phyloP scores from a whole-genome alignment of 352 stramenopile genomes.

The Globisporangium middletonii region DNA sequence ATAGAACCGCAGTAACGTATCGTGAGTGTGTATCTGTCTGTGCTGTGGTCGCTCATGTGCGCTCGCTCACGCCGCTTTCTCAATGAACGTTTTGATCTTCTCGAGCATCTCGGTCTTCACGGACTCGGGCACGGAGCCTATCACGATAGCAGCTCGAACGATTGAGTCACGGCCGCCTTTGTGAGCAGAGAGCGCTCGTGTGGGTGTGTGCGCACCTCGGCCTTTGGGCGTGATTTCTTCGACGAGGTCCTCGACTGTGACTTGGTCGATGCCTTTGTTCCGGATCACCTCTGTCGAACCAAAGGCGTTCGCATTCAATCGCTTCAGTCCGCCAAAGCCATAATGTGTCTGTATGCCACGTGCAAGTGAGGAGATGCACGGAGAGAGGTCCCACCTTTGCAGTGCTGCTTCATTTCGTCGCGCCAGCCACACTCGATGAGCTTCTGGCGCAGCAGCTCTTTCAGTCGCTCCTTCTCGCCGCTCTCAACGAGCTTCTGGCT shows the following conservation, averaged over 20 bases:
- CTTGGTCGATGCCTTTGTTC: constrained; percentile 92
- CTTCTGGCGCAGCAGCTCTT: constrained; percentile 82
- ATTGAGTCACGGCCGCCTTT: not conserved
- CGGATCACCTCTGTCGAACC: constrained; percentile 83
- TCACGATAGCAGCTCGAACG: too few relatives aligned
- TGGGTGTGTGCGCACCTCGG: constrained; percentile 30
- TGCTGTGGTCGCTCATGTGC: not conserved
- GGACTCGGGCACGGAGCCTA: constrained; percentile 76
- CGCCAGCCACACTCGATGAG: constrained; percentile 90
- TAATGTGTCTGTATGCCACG: not conserved
- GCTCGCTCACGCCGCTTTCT: constrained; percentile 25
- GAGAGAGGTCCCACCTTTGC: constrained; percentile 49
- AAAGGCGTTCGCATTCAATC: not conserved
- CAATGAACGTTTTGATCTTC: constrained; percentile 89
- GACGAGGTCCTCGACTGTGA: constrained; percentile 93
- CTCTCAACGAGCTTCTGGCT: constrained; percentile 86
- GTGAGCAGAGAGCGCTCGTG: not conserved
- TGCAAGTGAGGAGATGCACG: not conserved
- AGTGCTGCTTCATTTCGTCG: constrained; percentile 88
- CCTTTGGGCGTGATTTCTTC: constrained; percentile 89
- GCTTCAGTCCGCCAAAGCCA: not conserved
- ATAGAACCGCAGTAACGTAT: too few relatives aligned
- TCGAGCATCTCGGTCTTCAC: constrained; percentile 89
- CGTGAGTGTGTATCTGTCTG: too few relatives aligned
- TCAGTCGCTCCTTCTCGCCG: constrained; percentile 88